phyloP scores from a whole-genome alignment of 768 basidiomycete species.

The Podaxis sp. region DNA sequence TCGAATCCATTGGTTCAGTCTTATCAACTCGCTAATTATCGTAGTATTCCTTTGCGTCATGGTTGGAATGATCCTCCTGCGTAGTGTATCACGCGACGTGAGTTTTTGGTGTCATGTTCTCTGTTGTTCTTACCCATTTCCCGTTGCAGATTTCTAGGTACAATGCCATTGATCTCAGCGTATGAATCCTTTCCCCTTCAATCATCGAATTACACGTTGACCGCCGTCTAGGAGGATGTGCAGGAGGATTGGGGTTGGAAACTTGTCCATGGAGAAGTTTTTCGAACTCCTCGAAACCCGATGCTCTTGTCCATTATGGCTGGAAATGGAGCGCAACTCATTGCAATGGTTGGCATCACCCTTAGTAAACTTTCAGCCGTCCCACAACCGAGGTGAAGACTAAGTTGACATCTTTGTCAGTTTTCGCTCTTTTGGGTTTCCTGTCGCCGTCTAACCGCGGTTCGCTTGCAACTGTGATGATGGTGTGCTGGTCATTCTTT shows the following conservation, averaged over 20 bases:
- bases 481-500: conserved; percentile 94
- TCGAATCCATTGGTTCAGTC: conserved; percentile 94
- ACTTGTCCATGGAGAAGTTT: conserved; percentile 94
- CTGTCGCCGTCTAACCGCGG: conserved; percentile 95
- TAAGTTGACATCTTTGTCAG: conserved; percentile 33
- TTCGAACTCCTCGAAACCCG: conserved; percentile 77
- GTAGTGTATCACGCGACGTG: conserved; percentile 88
- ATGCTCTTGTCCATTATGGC: conserved; percentile 81
- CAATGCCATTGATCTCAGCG: conserved; percentile 89
- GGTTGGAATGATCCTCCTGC: conserved; percentile 88
- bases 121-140: conserved; percentile 18
- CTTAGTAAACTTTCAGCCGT: conserved; percentile 50
- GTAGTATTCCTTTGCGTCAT: conserved; percentile 89
- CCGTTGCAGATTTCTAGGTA: conserved; percentile 82
- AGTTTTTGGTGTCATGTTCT: conserved; percentile 24
- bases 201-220: neutral
- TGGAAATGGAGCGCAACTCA: conserved; percentile 88
- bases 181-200: conserved; percentile 32
- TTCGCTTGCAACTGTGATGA: conserved; percentile 89
- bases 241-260: conserved; percentile 99
- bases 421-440: conserved; percentile 92
- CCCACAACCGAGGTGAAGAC: neutral
- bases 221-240: conserved; percentile 71
- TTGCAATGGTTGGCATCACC: conserved; percentile 85
- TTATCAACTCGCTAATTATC: conserved; percentile 91